Evolutionary conservation across 2,329 filamentous ascomycete species (phyloP).

Genomic region (Talaromyces sp.): DNA sequence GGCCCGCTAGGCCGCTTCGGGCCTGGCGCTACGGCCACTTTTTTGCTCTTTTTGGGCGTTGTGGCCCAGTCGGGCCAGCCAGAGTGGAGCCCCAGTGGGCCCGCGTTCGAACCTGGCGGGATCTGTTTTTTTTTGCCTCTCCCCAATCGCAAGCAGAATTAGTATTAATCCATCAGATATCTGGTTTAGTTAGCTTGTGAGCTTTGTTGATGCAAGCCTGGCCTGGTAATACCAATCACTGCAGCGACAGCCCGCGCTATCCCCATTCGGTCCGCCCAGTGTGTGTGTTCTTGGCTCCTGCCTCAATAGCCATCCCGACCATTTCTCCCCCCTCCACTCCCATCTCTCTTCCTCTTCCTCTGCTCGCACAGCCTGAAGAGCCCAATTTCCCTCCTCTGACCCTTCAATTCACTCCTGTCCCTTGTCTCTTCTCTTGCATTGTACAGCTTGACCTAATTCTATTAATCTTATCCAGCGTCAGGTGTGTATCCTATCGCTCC

Average conservation of each 20-base stretch:
- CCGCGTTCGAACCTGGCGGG: neutral
- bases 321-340: neutral
- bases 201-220: neutral
- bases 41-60: neutral
- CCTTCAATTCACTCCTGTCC: slow-evolving; percentile 8
- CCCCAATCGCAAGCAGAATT: neutral
- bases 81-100: neutral
- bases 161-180: neutral
- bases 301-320: neutral
- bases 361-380: neutral
- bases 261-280: neutral
- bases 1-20: neutral
- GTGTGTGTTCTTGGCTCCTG: neutral
- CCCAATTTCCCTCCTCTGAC: neutral
- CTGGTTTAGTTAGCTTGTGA: neutral
- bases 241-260: neutral
- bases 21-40: neutral
- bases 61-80: neutral
- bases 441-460: slow-evolving; percentile 5
- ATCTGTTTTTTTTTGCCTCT: neutral
- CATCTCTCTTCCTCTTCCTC: neutral
- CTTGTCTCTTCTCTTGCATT: slow-evolving; percentile 9
- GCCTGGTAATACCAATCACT: neutral
- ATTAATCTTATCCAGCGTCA: slow-evolving; percentile 8
- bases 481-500: slow-evolving; percentile 2